Evolutionary conservation across 768 basidiomycete species (phyloP).

Genomic region (Lentinula raphanica): DNA sequence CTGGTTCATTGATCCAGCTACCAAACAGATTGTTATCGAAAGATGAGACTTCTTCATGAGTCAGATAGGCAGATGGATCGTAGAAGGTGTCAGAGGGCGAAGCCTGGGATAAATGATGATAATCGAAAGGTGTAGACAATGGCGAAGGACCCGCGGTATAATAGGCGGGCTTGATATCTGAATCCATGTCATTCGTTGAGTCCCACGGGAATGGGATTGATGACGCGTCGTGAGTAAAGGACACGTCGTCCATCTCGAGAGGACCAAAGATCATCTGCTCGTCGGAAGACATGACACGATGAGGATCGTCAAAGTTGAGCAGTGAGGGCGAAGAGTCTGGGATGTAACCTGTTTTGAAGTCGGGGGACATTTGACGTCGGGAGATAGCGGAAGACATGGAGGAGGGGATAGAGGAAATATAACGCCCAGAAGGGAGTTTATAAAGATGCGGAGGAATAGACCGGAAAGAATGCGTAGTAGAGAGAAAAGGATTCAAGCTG

Average conservation of each 20-base stretch:
- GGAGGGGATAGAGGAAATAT: slow-evolving; percentile 20
- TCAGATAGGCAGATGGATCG: slow-evolving; percentile 34
- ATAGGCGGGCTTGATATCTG: slow-evolving; percentile 38
- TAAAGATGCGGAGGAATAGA: slow-evolving; percentile 29
- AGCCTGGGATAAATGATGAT: slow-evolving; percentile 32
- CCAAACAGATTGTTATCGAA: slow-evolving; percentile 43
- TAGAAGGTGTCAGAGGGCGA: slow-evolving; percentile 35
- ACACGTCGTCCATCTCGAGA: slow-evolving; percentile 50
- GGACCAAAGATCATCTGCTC: slow-evolving; percentile 57
- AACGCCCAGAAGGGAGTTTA: slow-evolving; percentile 23
- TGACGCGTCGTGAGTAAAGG: slow-evolving; percentile 8
- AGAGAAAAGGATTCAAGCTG: slow-evolving; percentile 25
- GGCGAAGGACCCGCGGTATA: slow-evolving; percentile 23
- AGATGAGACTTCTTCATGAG: slow-evolving; percentile 37
- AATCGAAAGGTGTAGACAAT: slow-evolving; percentile 16
- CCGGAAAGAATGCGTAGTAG: slow-evolving; percentile 16
- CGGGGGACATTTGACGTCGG: slow-evolving; percentile 28
- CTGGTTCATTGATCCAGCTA: slow-evolving; percentile 64
- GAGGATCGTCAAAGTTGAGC: slow-evolving; percentile 32
- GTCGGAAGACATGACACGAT: slow-evolving; percentile 22
- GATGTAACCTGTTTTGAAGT: slow-evolving; percentile 8
- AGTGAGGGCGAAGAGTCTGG: slow-evolving; percentile 16
- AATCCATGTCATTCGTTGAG: slow-evolving; percentile 22
- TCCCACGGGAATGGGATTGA: slow-evolving; percentile 33
- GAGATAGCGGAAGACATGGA: slow-evolving; percentile 36